A percentile compares a stretch with the other conserved stretches of the same genome.
These are phyloP conservation scores for Cercospora zeae-maydis DNA, from an alignment of 2,329 filamentous ascomycete species.

Conservation along the genomic window DNA sequence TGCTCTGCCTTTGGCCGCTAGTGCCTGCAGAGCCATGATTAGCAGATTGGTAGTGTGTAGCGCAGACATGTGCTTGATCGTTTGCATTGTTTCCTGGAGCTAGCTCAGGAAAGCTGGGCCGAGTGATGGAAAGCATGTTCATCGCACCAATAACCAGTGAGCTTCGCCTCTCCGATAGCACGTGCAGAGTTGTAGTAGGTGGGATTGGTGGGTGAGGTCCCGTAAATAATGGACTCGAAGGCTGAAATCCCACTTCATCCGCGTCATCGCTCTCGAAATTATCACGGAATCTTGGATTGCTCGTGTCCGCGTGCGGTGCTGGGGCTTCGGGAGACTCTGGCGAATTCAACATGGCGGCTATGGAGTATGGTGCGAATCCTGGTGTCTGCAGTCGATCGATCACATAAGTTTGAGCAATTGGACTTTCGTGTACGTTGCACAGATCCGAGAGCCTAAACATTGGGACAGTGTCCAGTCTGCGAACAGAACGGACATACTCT, in stretches of 20 bases:
- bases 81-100: too few species aligned
- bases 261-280: neutral
- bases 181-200: neutral
- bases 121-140: too few species aligned
- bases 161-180: neutral
- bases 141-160: neutral
- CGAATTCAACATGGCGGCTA: neutral
- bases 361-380: neutral
- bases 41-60: neutral
- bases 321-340: neutral
- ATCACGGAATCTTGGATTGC: neutral
- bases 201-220: neutral
- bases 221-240: neutral
- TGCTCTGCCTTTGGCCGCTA: neutral
- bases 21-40: neutral
- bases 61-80: too few species aligned
- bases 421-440: neutral
- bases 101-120: too few species aligned
- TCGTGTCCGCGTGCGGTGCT: neutral
- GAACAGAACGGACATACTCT: neutral
- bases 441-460: neutral
- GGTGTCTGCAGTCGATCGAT: slow-evolving; percentile 6
- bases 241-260: neutral
- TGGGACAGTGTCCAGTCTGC: neutral
- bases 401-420: neutral